Evolutionary conservation across 2,329 filamentous ascomycete species (phyloP).

Genomic region (Exophiala bonariae): DNA sequence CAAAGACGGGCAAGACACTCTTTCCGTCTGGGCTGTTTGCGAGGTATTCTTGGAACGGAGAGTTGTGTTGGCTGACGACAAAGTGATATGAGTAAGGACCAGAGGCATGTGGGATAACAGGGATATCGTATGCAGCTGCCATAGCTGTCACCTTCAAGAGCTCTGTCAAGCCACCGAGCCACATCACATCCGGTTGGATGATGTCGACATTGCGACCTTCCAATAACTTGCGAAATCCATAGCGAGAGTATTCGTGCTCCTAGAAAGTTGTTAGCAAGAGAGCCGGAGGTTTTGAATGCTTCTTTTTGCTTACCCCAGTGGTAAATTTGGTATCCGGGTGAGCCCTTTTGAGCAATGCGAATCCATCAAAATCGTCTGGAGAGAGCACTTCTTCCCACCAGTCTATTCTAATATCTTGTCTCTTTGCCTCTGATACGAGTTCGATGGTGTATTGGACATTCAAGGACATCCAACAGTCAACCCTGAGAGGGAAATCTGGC

Average conservation of each 20-base stretch:
- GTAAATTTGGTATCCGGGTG: slow-evolving; percentile 92
- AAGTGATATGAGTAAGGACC: slow-evolving; percentile 96
- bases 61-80: slow-evolving; percentile 88
- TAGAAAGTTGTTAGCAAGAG: slow-evolving; percentile 4
- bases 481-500: slow-evolving; percentile 87
- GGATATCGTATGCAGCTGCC: slow-evolving; percentile 90
- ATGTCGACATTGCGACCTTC: slow-evolving; percentile 91
- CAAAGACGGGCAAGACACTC: slow-evolving; percentile 87
- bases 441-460: slow-evolving; percentile 93
- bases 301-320: slow-evolving; percentile 56
- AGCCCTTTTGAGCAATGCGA: slow-evolving; percentile 83
- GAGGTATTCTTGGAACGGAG: slow-evolving; percentile 93
- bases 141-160: slow-evolving; percentile 84
- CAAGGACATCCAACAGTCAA: slow-evolving; percentile 96
- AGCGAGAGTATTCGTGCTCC: slow-evolving; percentile 92
- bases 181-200: slow-evolving; percentile 96
- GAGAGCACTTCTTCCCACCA: slow-evolving; percentile 97
- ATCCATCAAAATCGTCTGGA: slow-evolving; percentile 89
- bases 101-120: slow-evolving; percentile 91
- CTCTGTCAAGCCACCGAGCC: slow-evolving; percentile 91
- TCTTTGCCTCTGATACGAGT: slow-evolving; percentile 78
- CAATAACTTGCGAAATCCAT: slow-evolving; percentile 91
- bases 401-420: slow-evolving; percentile 81
- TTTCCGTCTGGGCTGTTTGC: slow-evolving; percentile 91
- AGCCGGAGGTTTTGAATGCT: background rate